Evolutionary conservation across 2,329 filamentous ascomycete species (phyloP).

Genomic region (Verticillium albo-atrum): DNA sequence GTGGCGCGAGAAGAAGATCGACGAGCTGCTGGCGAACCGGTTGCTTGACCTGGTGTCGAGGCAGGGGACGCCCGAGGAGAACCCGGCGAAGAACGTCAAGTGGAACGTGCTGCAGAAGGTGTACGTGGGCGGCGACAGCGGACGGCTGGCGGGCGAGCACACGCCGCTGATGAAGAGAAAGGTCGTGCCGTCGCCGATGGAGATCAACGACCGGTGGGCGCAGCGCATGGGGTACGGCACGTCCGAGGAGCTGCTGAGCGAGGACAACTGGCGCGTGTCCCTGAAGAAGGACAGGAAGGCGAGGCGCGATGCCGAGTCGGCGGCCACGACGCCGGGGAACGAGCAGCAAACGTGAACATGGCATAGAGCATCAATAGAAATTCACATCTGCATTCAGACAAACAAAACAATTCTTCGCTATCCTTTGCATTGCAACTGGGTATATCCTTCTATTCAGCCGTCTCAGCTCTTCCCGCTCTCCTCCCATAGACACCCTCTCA

Average conservation of each 20-base stretch:
- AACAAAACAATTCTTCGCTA: not conserved
- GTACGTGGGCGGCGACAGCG: conserved; percentile 54
- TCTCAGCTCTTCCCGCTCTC: conserved; percentile 10
- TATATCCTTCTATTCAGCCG: conserved; percentile 1
- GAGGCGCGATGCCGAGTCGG: not conserved
- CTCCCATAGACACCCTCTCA: conserved; percentile 77
- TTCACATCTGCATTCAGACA: not conserved
- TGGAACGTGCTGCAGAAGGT: conserved; percentile 21
- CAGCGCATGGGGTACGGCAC: conserved; percentile 52
- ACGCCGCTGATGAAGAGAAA: conserved; percentile 48
- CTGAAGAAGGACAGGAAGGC: conserved; percentile 5
- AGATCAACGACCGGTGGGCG: conserved; percentile 59
- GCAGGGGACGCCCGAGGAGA: conserved; percentile 23
- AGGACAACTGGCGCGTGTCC: conserved; percentile 8
- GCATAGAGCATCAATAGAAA: not conserved
- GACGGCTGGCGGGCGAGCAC: conserved; percentile 48
- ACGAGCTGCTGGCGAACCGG: conserved; percentile 76
- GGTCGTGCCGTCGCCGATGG: conserved; percentile 43
- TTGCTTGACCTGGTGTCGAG: conserved; percentile 60
- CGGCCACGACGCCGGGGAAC: not conserved
- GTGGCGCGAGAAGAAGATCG: conserved; percentile 84
- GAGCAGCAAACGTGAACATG: not conserved
- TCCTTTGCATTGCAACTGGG: not conserved
- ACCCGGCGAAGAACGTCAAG: conserved; percentile 17
- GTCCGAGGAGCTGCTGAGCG: conserved; percentile 41